Evolutionary conservation across 2,329 filamentous ascomycete species (phyloP), one percentile per base, ranked within the genome.

Genomic region (Coniochaeta sp.): DNA sequence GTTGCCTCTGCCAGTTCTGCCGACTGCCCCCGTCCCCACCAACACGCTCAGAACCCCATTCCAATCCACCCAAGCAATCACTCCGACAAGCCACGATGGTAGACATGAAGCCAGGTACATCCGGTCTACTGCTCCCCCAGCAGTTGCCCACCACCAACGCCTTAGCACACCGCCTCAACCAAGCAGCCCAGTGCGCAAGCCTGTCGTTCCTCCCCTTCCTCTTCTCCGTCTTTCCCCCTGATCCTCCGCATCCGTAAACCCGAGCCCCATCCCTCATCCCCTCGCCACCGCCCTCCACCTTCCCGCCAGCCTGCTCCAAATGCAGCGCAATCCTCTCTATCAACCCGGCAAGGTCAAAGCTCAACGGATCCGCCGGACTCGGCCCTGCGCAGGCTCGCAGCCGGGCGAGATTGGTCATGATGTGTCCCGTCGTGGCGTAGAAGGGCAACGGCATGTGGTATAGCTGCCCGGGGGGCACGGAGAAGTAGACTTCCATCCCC

Each of bases 381-480:
- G 42, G 12, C 7, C 8, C 16, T 9, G 47, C 14, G 47, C 13
- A 35, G 16, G 30, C 31, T 18, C 38, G 38, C 20, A 42, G 38
- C n/a, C 38, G 38, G 12, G 38, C 30, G 30, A 49, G 47, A 4
- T 16, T 32, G 47, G 20, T 49, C 16, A 49, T 16, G 16, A 35
- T 4, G 47, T 49, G 31, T 24, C 45, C 45, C n/a, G 28, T 31
- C 26, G 12, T 28, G 45, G 18, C 27, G 30, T 28, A 49, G 47
- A 49, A 26, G 47, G 47, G 28, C 16, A 49, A 18, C 14, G 31
- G 22, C 14, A 33, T 33, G 47, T 33, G 47, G 47, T 33, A 49
- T 2, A 33, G 31, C 18, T 26, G 16, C 16, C 13, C 4, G 9
- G 47, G 30, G 2, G 47, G 47, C 28, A 49, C 30, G 47, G 22